Base-by-base conservation (phyloP, 495 filamentous ascomycete genomes). In the Darksidea phi region DNA sequence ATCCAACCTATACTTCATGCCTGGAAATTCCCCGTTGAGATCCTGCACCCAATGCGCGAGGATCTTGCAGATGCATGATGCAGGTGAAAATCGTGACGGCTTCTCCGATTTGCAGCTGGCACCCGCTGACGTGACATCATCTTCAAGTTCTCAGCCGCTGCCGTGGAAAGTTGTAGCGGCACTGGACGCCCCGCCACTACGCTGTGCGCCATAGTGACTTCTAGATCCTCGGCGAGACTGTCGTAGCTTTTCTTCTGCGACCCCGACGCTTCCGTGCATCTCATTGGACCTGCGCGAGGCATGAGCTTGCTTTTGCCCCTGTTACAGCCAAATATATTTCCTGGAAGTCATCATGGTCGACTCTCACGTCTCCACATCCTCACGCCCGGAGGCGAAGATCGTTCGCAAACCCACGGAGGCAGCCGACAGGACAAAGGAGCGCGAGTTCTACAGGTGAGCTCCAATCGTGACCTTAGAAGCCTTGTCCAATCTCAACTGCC, bases 381-480 rank as follows among this genome's bases (percentile, higher is more conserved):
- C 41, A n/a, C 41, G 41, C 41, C 41, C 41, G 5, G 5, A 6
- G 41, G 18, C 18, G 15, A 43, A 49, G 20, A 32, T 32, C 3
- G 46, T 18, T 2, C 46, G 5, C 15, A 49, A 28, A 15, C 15
- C 32, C 2, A 58, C 53, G 61, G 61, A 58, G 34, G 54, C 18
- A 8, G 21, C 52, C 1, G 63, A 65, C 23, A 24, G 51, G 28
- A 36, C 41, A 11, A 61, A 62, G 25, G 64, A 67, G 41, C 64
- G 64, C 47, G 64, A 67, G 37, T 67, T 67, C 53, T 67, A 67
- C 54, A 53, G 63, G 63, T 61, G 28, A 32, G 28, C 28, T 4
- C n/a, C 10, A 32, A 53, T 37, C 34, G 12, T 32, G 17, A 7
- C 21, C 42, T 32, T 18, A 34, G 6, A 45, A 25, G 20, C 6